Base-by-base conservation (phyloP, 2,329 filamentous ascomycete species). In the Magnaporthiopsis rhizophila region DNA sequence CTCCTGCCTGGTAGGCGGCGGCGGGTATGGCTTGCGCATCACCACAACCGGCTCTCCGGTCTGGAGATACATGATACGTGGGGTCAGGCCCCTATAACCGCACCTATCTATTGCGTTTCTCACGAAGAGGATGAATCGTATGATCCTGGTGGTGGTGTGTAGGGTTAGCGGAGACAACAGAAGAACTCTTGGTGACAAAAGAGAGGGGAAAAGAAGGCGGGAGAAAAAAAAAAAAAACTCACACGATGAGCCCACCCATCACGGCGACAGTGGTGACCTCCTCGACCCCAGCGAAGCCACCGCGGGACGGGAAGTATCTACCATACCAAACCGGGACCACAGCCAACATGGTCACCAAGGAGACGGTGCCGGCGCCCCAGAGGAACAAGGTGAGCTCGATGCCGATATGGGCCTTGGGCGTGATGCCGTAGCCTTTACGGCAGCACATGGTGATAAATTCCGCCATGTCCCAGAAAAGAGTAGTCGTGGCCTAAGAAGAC, bases 321-420 rank as follows among this genome's bases (percentile, higher is more conserved):
- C 15, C 12, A n/a, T 21, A 18, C 28, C 53, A 58, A 26, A 24
- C 21, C 36, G 26, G n/a, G 56, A 30, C 21, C 26, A 18, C 26
- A 68, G 5, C 1, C 66, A 63, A 1, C 9, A 53, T 9, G n/a
- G 18, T 9, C 45, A 53, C n/a, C n/a, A 53, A 24, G 30, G 61
- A 53, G 7, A 66, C 12, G 24, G 59, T 30, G 30, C 28, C 64
- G 24, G 26, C 36, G 13, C 60, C 21, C 6, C 26, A 21, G 6
- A 71, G 57, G 53, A 65, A 69, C 12, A 73, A 59, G 1, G 70
- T 45, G 18, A 73, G 66, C 57, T 74, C 71, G 15, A 70, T 58
- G 62, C 67, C 69, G 56, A 73, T 71, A 24, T 72, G 72, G 5
- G 68, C 71, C 21, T 69, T 71, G 13, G 71, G 66, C 13, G 68